Base-by-base conservation (phyloP, 2,329 filamentous ascomycete genomes). In the Fusarium sp. region DNA sequence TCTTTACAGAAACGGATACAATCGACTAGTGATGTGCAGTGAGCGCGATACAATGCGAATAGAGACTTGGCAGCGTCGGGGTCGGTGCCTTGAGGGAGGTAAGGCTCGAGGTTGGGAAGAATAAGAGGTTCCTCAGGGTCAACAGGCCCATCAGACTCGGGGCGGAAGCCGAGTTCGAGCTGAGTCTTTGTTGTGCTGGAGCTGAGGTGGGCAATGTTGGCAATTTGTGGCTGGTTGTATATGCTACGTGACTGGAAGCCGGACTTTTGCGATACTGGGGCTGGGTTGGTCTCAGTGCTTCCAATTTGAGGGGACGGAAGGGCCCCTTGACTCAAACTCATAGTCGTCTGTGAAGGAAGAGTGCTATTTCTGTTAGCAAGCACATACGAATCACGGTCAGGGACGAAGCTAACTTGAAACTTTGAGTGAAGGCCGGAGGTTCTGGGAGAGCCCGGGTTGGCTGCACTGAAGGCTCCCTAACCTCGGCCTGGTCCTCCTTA, bases 1-100 rank as follows among this genome's bases (percentile, higher is more conserved):
- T 98, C 94, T 79, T 96, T 97, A 86, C 95, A 98, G 81, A 94
- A 98, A 35, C 96, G 93, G 69, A 99, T 94, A 76, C 94, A 95
- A 82, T 99, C 96, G 37, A 99, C 93, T 10, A 99, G 88, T 2
- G 95, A 98, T 19, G 96, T 98, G 80, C 95, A 97, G 79, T 98
- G 95, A 6, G 95, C 96, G 55, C 94, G 91, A 79, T 99, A 99
- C 29, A 98, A 87, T 9, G 95, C 95, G 41, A 91, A 90, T 27
- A 99, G 85, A 8, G 94, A 95, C 77, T 93, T 93, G 31, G 94
- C 95, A 12, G 94, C 92, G 78, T 98, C 95, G 2, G 89, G 86
- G 80, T 99, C 96, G 11, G 95, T 97, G 62, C 93, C 92, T 5
- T 84, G 83, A 3, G 95, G 95, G 5, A 97, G 86, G 79, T 94